These are phyloP conservation scores for Ceratobasidium sp. DNA, from an alignment of 1,284 basidiomycete genomes.

Conservation along the genomic window DNA sequence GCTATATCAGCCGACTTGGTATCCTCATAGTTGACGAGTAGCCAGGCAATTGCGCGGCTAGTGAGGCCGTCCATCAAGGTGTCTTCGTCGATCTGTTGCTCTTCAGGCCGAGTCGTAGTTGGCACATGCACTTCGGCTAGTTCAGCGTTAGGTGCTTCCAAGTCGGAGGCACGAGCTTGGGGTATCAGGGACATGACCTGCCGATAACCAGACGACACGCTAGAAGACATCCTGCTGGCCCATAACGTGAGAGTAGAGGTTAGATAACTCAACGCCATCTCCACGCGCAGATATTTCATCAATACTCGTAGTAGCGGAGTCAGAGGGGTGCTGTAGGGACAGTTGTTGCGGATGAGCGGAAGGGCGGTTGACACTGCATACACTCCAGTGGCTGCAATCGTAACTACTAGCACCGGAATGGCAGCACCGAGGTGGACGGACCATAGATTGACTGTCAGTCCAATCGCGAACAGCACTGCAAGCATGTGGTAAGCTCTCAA, in stretches of 20 bases:
- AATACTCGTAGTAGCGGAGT: background rate
- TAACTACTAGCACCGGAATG: constrained; percentile 1
- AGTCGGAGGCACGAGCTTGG: background rate
- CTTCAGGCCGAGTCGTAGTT: background rate
- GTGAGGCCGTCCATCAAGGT: background rate
- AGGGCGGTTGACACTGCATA: background rate
- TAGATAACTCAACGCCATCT: no score
- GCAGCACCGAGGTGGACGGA: background rate
- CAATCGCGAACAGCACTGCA: background rate
- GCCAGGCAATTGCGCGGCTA: background rate
- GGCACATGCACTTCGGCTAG: background rate
- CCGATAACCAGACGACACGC: background rate
- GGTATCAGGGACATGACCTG: background rate
- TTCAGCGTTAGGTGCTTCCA: background rate
- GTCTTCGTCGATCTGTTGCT: background rate
- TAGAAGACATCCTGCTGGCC: background rate
- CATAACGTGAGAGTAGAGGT: background rate
- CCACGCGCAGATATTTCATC: background rate
- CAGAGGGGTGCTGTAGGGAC: constrained; percentile 9
- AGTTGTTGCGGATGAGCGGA: background rate
- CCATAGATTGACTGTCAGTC: constrained; percentile 4
- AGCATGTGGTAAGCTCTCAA: background rate
- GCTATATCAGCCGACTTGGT: background rate
- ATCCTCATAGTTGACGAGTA: background rate
- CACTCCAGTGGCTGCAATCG: background rate